Evolutionary conservation across 2,329 filamentous ascomycete species (phyloP).

Genomic region (Fusarium anguioides): DNA sequence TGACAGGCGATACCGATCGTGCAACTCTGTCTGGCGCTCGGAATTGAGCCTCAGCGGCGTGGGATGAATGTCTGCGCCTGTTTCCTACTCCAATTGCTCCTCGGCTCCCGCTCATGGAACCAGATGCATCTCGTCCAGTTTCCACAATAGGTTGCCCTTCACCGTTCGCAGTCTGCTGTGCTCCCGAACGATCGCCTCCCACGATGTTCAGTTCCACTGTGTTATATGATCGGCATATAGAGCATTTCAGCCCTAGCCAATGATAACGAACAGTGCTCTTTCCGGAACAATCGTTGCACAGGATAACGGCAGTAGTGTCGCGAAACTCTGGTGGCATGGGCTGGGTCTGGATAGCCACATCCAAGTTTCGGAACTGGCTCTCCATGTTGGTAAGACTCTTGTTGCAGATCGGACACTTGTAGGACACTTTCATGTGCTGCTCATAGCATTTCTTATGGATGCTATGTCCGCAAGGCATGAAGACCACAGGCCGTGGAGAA

Average conservation of each 20-base stretch:
- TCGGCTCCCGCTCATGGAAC: conserved; percentile 24
- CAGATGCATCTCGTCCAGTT: conserved; percentile 20
- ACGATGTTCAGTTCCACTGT: conserved; percentile 73
- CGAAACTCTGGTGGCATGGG: conserved; percentile 90
- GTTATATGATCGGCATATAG: conserved; percentile 76
- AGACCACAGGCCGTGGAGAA: conserved; percentile 86
- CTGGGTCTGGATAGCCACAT: conserved; percentile 86
- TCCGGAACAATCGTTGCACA: conserved; percentile 94
- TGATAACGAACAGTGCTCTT: conserved; percentile 90
- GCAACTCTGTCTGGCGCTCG: conserved; percentile 55
- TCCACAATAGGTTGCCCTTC: conserved; percentile 29
- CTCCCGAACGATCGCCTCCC: conserved; percentile 52
- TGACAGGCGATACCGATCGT: conserved; percentile 58
- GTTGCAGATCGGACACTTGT: conserved; percentile 96
- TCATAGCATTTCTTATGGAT: conserved; percentile 92
- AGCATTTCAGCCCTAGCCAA: conserved; percentile 94
- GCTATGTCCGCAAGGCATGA: conserved; percentile 95
- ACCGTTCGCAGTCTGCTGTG: conserved; percentile 44
- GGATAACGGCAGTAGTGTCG: conserved; percentile 82
- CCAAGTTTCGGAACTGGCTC: conserved; percentile 89
- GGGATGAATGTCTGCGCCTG: conserved; percentile 55
- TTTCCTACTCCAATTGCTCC: conserved; percentile 35
- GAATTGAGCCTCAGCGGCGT: conserved; percentile 49
- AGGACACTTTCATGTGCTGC: conserved; percentile 87
- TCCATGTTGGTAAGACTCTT: conserved; percentile 99